Evolutionary conservation across 441 rosid species (phyloP), one percentile per base, ranked within the genome.

Genomic region (Mallotus japonicus): DNA sequence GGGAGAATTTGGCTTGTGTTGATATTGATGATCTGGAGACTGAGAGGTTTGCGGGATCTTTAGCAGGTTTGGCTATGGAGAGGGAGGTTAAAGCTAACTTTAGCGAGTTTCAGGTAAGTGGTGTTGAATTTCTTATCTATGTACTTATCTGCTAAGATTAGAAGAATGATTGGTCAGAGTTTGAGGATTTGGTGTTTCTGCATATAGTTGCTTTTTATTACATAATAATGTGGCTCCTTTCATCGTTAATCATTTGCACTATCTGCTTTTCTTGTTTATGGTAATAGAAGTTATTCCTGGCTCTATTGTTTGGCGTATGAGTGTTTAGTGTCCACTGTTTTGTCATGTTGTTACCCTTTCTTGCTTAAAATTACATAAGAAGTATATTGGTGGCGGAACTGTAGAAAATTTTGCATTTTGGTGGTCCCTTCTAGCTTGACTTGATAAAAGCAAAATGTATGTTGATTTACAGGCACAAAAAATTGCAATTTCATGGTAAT

Each of bases 61-160:
- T 91, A 65, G 88, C 88, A 20, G 84, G 80, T 70, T 85, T 91
- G 84, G 95, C 96, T 76, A 66, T 88, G 83, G 93, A 89, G 70
- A 89, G 98, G 74, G 92, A 92, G 77, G 88, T 84, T 37, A 86
- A 88, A 78, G 85, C 83, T 44, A 85, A 86, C 69, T 94, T 94
- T 80, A 85, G 85, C 20, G 90, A 89, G 71, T 94, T 94, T 85
- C 96, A 90, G 91, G 97, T 92, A 57, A 78, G 85, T 17, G 22
- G 13, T 65, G 19, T 42, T 15, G 10, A 53, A 12, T 47, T 61
- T 49, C 0, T 15, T 40, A 46, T 58, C 11, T 61, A 19, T 32
- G 20, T 16, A 11, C 4, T 24, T 28, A 11, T 15, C 22, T 63
- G 12, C 32, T 57, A 57, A 57, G 10, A 12, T 20, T 49, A 19